Evolutionary conservation across 306 rosid species (phyloP).

Genomic region (Dalbergia cochinchinensis): DNA sequence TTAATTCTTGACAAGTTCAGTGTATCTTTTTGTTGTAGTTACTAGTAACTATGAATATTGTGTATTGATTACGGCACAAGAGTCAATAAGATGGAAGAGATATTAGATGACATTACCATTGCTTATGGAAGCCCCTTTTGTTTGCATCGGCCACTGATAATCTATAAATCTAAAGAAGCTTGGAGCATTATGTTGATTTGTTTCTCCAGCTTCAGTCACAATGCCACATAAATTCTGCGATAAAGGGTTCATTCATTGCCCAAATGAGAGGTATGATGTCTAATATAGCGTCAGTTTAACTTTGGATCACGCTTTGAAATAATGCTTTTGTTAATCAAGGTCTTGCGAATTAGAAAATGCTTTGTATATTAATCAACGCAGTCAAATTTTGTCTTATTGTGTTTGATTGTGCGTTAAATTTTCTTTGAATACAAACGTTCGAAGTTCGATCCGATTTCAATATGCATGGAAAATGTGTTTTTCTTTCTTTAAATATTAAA

Average conservation of each 20-base stretch:
- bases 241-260: no score
- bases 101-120: background rate
- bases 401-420: background rate
- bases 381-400: no score
- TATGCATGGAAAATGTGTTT: background rate
- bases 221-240: no score
- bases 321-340: no score
- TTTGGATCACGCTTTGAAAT: no score
- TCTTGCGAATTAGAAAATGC: no score
- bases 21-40: slow-evolving; percentile 24
- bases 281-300: background rate
- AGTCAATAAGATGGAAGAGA: slow-evolving; percentile 26
- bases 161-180: background rate
- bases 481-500: background rate
- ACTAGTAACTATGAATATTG: background rate
- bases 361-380: no score
- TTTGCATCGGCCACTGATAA: slow-evolving; percentile 9
- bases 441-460: background rate
- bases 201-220: background rate
- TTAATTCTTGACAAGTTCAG: background rate
- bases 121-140: slow-evolving; percentile 10
- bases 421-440: background rate
- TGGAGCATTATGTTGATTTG: slow-evolving; percentile 12
- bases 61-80: slow-evolving; percentile 21
- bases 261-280: background rate